Conservation (phyloP, 2,329 filamentous ascomycete genomes). For the Colletotrichum sp. region DNA sequence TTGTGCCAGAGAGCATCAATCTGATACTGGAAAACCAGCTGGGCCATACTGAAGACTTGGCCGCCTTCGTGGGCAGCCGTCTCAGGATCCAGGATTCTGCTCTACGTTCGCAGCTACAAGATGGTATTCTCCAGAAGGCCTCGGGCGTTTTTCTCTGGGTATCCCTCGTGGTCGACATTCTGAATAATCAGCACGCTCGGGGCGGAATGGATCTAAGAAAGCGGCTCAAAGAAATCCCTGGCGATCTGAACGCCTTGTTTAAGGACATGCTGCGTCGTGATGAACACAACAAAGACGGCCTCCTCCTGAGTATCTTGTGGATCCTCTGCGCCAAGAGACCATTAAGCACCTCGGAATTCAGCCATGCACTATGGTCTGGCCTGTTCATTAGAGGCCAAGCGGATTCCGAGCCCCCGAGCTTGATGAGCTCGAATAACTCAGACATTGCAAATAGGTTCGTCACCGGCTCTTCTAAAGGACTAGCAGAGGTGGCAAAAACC, state of each 20-base stretch:
- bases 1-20: constrained; percentile 26
- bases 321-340: constrained; percentile 54
- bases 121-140: constrained; percentile 40
- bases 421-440: too few relatives aligned
- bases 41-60: constrained; percentile 41
- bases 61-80: constrained; percentile 31
- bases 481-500: constrained; percentile 46
- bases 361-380: constrained; percentile 41
- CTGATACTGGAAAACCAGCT: constrained; percentile 38
- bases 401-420: constrained; percentile 27
- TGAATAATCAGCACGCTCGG: constrained; percentile 37
- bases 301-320: constrained; percentile 57
- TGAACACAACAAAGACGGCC: constrained; percentile 37
- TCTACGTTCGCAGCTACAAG: background rate
- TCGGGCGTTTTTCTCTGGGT: constrained; percentile 49
- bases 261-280: constrained; percentile 56
- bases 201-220: constrained; percentile 29
- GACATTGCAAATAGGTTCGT: too few relatives aligned
- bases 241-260: constrained; percentile 52
- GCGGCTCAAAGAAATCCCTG: constrained; percentile 38
- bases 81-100: constrained; percentile 23
- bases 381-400: background rate
- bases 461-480: constrained; percentile 58
- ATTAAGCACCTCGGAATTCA: constrained; percentile 47
- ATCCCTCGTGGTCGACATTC: constrained; percentile 42